phyloP scores from a whole-genome alignment of 768 basidiomycete species.

The Tephrocybe sp. region DNA sequence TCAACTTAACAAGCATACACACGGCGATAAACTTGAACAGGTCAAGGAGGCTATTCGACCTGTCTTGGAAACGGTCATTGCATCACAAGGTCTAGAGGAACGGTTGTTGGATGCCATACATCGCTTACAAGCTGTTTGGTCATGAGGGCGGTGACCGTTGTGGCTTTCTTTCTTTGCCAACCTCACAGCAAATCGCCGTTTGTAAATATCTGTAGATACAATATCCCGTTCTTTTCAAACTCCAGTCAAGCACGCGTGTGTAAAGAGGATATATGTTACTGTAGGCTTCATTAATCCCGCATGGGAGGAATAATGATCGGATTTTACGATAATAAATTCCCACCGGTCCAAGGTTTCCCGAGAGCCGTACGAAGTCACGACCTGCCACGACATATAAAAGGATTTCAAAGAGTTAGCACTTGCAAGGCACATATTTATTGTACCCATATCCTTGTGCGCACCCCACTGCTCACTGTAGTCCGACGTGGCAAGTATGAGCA shows the following conservation, averaged over 20 bases:
- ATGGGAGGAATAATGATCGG: too few relatives aligned
- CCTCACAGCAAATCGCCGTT: neutral
- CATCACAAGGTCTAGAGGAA: conserved; percentile 40
- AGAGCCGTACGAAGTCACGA: neutral
- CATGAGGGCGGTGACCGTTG: conserved; percentile 16
- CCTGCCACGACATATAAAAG: neutral
- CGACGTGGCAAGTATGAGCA: conserved; percentile 34
- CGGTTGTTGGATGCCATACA: conserved; percentile 38
- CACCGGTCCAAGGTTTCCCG: neutral
- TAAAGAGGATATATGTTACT: too few relatives aligned
- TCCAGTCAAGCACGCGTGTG: too few relatives aligned
- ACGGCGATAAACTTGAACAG: conserved; percentile 43
- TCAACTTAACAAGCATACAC: conserved; percentile 54
- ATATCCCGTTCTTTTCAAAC: too few relatives aligned
- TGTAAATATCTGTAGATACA: too few relatives aligned
- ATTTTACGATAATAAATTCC: too few relatives aligned
- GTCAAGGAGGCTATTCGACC: conserved; percentile 51
- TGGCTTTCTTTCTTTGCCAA: neutral
- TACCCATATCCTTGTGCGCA: too few relatives aligned
- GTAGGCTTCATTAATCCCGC: too few relatives aligned
- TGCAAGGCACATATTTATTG: too few relatives aligned
- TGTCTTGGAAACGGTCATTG: conserved; percentile 49
- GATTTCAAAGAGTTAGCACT: too few relatives aligned
- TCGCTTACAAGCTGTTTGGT: conserved; percentile 41
- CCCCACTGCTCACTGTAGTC: too few relatives aligned